These are phyloP conservation scores for Barnettozyma siamensis DNA, from an alignment of 805 yeast genomes.

Conservation along the genomic window DNA sequence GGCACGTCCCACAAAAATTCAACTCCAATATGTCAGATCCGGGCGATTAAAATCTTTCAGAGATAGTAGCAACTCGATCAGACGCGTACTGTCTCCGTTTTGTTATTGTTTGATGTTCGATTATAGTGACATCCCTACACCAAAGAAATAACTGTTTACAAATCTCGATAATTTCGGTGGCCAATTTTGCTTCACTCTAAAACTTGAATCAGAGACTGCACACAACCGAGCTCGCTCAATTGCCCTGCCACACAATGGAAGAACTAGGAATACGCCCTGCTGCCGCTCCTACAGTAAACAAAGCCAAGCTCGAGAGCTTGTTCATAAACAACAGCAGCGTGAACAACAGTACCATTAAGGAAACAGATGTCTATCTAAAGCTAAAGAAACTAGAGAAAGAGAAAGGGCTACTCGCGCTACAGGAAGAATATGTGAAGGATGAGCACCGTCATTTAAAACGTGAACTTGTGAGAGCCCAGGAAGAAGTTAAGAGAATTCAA, in stretches of 20 bases:
- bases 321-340: constrained; percentile 19
- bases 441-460: constrained; percentile 95
- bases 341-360: constrained; percentile 10
- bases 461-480: constrained; percentile 94
- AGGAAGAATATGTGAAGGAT: constrained; percentile 96
- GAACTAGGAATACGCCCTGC: constrained; percentile 49
- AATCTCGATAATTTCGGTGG: background rate
- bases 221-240: background rate
- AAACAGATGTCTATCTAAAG: constrained; percentile 71
- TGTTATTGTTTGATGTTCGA: too few relatives aligned
- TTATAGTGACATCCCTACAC: background rate
- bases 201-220: background rate
- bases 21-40: too few relatives aligned
- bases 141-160: background rate
- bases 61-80: too few relatives aligned
- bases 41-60: too few relatives aligned
- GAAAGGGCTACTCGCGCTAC: constrained; percentile 74
- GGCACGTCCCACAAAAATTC: too few relatives aligned
- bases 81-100: too few relatives aligned
- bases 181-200: background rate
- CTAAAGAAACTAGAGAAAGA: constrained; percentile 89
- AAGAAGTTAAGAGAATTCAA: constrained; percentile 95
- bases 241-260: constrained; percentile 39
- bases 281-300: constrained; percentile 27
- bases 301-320: constrained; percentile 27